Evolutionary conservation across 78 protist genomes (phyloP).

Genomic region (Dictyostelium brefeldianum): DNA sequence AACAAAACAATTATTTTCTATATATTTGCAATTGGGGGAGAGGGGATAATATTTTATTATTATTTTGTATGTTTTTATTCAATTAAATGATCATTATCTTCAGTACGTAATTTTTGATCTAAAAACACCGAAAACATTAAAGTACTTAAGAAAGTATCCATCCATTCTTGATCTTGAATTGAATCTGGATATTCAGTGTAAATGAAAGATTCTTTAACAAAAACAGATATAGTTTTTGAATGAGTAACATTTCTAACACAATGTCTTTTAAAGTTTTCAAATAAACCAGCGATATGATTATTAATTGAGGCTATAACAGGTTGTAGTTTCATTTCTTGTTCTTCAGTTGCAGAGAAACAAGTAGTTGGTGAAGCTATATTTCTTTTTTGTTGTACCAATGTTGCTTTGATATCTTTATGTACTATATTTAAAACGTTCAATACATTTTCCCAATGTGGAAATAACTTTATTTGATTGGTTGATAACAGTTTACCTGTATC

Average conservation of each 20-base stretch:
- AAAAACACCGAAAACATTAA: slow-evolving; percentile 46
- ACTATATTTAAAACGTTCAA: not conserved
- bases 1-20: too few relatives aligned
- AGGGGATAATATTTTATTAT: too few relatives aligned
- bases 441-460: slow-evolving; percentile 30
- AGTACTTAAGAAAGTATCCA: slow-evolving; percentile 22
- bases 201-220: slow-evolving; percentile 47
- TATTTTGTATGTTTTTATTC: not conserved
- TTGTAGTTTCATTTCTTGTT: slow-evolving; percentile 13
- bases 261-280: slow-evolving; percentile 58
- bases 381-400: not conserved
- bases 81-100: slow-evolving; percentile 44
- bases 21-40: too few relatives aligned
- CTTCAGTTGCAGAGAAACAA: slow-evolving; percentile 11
- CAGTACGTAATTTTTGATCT: slow-evolving; percentile 39
- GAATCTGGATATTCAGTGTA: slow-evolving; percentile 12
- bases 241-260: slow-evolving; percentile 62
- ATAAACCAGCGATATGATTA: not conserved
- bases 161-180: slow-evolving; percentile 32
- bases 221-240: slow-evolving; percentile 34
- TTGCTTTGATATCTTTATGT: not conserved
- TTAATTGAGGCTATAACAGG: not conserved
- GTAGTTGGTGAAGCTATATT: not conserved
- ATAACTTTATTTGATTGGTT: not conserved
- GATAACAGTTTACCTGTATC: slow-evolving; percentile 21